Evolutionary conservation across 164 flowering plant species (phyloP).

Genomic region (Litsea cubeba): DNA sequence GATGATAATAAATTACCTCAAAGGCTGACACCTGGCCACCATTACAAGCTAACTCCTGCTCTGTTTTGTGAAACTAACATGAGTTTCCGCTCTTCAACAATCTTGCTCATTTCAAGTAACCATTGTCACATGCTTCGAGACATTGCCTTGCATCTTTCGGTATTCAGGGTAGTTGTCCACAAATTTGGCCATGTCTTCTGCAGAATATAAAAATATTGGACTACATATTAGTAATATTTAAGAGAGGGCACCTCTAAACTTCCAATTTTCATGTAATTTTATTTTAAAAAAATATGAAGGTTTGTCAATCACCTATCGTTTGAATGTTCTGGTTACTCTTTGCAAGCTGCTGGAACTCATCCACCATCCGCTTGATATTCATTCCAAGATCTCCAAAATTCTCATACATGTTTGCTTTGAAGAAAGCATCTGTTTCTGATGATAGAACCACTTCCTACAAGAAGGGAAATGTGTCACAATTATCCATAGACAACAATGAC

Average conservation of each 20-base stretch:
- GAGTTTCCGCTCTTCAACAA: conserved; percentile 87
- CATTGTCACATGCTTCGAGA: conserved; percentile 93
- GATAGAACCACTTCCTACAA: conserved; percentile 89
- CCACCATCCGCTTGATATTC: conserved; percentile 93
- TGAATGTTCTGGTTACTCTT: conserved; percentile 94
- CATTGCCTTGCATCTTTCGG: conserved; percentile 95
- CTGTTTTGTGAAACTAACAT: conserved; percentile 93
- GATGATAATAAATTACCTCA: conserved; percentile 53
- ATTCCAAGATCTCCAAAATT: conserved; percentile 99
- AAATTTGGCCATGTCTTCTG: conserved; percentile 99
- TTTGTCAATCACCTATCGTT: conserved; percentile 62
- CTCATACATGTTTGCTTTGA: conserved; percentile 89
- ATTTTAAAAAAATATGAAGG: not conserved
- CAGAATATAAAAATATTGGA: conserved; percentile 20
- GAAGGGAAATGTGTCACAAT: conserved; percentile 1
- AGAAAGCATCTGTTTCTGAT: conserved; percentile 90
- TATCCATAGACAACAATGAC: not conserved
- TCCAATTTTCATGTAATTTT: not conserved
- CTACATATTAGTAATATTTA: not conserved
- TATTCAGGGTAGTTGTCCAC: conserved; percentile 96
- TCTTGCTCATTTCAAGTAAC: conserved; percentile 97
- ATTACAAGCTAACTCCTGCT: conserved; percentile 96
- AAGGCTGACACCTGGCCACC: conserved; percentile 94
- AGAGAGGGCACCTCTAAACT: not conserved
- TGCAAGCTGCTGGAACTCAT: conserved; percentile 91